Percentiles rank a stretch among this genome's conserved stretches.
Conservation (phyloP, 495 filamentous ascomycete genomes). For the Trichoderma erinaceum region DNA sequence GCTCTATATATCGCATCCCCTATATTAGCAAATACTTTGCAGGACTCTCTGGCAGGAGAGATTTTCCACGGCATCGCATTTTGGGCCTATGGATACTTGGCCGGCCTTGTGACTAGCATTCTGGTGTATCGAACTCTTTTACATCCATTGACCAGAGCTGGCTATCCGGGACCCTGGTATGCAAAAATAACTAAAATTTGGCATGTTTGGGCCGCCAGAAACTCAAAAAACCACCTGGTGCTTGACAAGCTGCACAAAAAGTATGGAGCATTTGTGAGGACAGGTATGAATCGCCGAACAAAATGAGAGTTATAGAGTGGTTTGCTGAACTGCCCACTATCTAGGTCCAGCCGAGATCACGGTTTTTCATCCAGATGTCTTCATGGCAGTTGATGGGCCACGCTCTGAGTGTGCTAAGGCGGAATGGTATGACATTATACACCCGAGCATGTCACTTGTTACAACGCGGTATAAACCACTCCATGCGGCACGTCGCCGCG, state of each 20-base stretch:
- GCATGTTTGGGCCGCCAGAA: conserved; percentile 26
- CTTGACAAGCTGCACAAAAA: conserved; percentile 27
- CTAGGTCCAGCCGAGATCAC: conserved; percentile 31
- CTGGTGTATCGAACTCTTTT: conserved; percentile 39
- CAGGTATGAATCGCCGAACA: conserved; percentile 9
- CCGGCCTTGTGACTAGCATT: conserved; percentile 39
- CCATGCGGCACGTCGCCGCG: conserved; percentile 29
- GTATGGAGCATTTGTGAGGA: conserved; percentile 37
- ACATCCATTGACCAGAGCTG: conserved; percentile 32
- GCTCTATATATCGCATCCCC: neutral
- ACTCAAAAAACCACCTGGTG: conserved; percentile 30
- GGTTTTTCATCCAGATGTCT: conserved; percentile 30
- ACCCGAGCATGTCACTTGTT: conserved; percentile 27
- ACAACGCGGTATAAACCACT: conserved; percentile 26
- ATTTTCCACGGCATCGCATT: neutral
- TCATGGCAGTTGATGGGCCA: conserved; percentile 28
- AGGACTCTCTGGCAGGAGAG: neutral
- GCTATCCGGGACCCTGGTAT: conserved; percentile 39
- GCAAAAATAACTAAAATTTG: conserved; percentile 37
- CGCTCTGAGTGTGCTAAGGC: conserved; percentile 29
- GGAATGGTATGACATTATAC: conserved; percentile 37
- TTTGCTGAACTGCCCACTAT: neutral
- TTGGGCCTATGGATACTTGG: neutral
- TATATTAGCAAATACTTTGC: neutral
- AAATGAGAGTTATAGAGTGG: neutral